Evolutionary conservation across 257 asterid species (phyloP).

Genomic region (Plantago major): DNA sequence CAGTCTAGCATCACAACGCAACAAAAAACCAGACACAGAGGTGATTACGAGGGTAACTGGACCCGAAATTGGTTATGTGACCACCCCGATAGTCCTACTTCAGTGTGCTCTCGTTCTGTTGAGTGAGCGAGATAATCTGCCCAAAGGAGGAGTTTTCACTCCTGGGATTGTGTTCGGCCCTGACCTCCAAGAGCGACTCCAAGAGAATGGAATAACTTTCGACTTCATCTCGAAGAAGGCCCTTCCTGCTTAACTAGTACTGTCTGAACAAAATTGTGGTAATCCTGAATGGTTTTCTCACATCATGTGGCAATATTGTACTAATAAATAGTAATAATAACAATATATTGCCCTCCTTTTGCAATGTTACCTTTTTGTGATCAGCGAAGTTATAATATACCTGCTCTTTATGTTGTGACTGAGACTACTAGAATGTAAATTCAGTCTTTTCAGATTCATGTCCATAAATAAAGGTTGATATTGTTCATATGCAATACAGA

Average conservation of each 20-base stretch:
- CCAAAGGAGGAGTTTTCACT: conserved; percentile 78
- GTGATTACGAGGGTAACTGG: conserved; percentile 79
- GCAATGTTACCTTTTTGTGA: too few relatives aligned
- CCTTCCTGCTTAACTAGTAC: conserved; percentile 24
- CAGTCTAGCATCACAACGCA: conserved; percentile 35
- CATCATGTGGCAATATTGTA: conserved; percentile 6
- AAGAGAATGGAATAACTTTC: conserved; percentile 70
- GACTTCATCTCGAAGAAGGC: conserved; percentile 63
- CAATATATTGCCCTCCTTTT: too few relatives aligned
- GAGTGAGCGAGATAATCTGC: conserved; percentile 49
- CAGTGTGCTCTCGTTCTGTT: conserved; percentile 72
- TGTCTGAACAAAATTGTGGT: conserved; percentile 3
- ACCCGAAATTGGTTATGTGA: conserved; percentile 86
- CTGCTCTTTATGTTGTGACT: too few relatives aligned
- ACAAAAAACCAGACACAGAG: conserved; percentile 61
- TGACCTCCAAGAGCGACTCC: conserved; percentile 64
- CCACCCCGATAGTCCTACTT: conserved; percentile 72
- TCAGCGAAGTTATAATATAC: too few relatives aligned
- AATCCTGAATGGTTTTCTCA: not conserved
- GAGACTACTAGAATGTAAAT: too few relatives aligned
- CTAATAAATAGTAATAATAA: too few relatives aligned
- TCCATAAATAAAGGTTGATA: too few relatives aligned
- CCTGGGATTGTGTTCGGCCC: conserved; percentile 93
- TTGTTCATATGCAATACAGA: too few relatives aligned
- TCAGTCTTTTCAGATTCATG: too few relatives aligned